Conservation (phyloP, 805 yeast genomes). For the Ogataea populi-albae region DNA sequence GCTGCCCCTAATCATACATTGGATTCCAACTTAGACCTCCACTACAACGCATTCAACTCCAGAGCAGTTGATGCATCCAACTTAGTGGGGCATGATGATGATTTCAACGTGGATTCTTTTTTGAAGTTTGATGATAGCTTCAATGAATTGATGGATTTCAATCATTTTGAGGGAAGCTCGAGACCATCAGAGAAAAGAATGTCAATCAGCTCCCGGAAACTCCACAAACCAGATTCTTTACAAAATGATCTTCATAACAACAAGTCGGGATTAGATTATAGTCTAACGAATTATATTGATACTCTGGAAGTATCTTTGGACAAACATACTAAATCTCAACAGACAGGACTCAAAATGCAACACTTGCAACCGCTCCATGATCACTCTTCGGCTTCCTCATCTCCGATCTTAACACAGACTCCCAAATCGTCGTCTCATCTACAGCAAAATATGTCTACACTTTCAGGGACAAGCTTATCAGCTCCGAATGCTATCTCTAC, state of each 20-base stretch:
- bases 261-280: slow-evolving; percentile 14
- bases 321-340: slow-evolving; percentile 16
- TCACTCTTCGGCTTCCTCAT: slow-evolving; percentile 7
- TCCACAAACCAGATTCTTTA: neutral
- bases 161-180: slow-evolving; percentile 23
- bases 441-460: no score
- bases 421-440: slow-evolving; percentile 7
- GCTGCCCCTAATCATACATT: slow-evolving; percentile 6
- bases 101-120: slow-evolving; percentile 32
- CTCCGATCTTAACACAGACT: slow-evolving; percentile 13
- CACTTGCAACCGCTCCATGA: neutral
- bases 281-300: slow-evolving; percentile 31
- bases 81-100: slow-evolving; percentile 12
- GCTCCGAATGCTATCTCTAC: slow-evolving; percentile 8
- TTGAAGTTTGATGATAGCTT: slow-evolving; percentile 30
- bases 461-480: slow-evolving; percentile 6
- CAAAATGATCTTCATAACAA: slow-evolving; percentile 3
- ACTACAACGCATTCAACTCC: slow-evolving; percentile 1
- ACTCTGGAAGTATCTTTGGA: slow-evolving; percentile 33
- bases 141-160: slow-evolving; percentile 28
- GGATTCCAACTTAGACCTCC: slow-evolving; percentile 1
- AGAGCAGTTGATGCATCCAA: neutral
- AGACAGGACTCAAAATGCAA: neutral
- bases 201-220: neutral
- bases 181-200: neutral